A percentile compares a stretch with the other conserved stretches of the same genome.
Evolutionary conservation across 306 rosid genomes (phyloP).

Genomic region (Fragaria vesca): DNA sequence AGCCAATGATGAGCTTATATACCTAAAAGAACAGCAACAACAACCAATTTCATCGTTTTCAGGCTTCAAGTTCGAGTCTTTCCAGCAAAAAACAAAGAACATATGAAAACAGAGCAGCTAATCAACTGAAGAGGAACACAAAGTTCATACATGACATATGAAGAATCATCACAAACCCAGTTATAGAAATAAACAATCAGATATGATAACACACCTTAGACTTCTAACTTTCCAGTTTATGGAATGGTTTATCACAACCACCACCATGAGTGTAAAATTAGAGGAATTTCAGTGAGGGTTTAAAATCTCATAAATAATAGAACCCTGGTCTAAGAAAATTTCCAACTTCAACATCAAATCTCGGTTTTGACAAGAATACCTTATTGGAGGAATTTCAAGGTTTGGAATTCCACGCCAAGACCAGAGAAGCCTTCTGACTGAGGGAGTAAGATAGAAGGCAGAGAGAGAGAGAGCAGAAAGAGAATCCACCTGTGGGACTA

Average conservation of each 20-base stretch:
- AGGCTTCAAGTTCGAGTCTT: not conserved
- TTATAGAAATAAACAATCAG: constrained; percentile 23
- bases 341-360: constrained; percentile 15
- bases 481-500: constrained; percentile 25
- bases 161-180: constrained; percentile 21
- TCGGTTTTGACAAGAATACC: constrained; percentile 36
- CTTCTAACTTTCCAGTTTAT: constrained; percentile 6
- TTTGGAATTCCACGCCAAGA: constrained; percentile 29
- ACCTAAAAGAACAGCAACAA: not conserved
- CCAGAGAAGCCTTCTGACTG: constrained; percentile 20
- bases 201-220: not conserved
- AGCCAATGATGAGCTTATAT: constrained; percentile 5
- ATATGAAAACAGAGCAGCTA: constrained; percentile 23
- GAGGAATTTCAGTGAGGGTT: not conserved
- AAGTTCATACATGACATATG: not conserved
- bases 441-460: not conserved
- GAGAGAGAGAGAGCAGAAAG: constrained; percentile 4
- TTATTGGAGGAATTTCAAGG: constrained; percentile 33
- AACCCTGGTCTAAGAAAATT: constrained; percentile 3
- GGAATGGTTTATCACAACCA: constrained; percentile 10
- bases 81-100: constrained; percentile 2
- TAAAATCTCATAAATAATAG: not conserved
- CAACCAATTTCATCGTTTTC: not conserved
- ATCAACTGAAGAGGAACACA: constrained; percentile 18
- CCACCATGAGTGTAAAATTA: not conserved